phyloP scores from a whole-genome alignment of 2,329 filamentous ascomycete genomes.

The Rutstroemia sp. region DNA sequence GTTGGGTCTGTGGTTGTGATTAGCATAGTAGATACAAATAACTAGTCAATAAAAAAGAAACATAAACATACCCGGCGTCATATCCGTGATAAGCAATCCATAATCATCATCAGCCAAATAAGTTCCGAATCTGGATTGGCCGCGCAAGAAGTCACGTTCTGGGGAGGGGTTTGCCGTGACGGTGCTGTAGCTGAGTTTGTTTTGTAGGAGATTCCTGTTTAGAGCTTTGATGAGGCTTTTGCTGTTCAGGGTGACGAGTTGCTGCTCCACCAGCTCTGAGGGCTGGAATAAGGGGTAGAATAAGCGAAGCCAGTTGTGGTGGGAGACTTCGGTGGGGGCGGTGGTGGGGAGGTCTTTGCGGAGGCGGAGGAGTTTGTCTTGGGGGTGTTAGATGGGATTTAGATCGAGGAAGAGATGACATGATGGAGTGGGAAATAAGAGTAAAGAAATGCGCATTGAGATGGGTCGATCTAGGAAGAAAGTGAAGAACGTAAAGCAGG shows the following conservation, averaged over 20 bases:
- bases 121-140: constrained; percentile 41
- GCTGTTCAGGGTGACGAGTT: constrained; percentile 41
- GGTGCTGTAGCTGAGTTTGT: constrained; percentile 11
- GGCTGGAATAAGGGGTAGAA: constrained; percentile 49
- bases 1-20: no score
- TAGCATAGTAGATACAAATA: background rate
- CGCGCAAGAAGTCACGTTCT: constrained; percentile 26
- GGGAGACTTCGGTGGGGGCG: constrained; percentile 34
- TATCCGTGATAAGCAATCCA: constrained; percentile 68
- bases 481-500: background rate
- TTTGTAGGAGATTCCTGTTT: constrained; percentile 44
- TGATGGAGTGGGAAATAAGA: background rate
- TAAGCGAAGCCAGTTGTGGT: constrained; percentile 41
- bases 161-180: constrained; percentile 2
- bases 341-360: constrained; percentile 48
- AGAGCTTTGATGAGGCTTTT: constrained; percentile 37
- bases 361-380: constrained; percentile 50
- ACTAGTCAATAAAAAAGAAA: no score
- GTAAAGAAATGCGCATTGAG: background rate
- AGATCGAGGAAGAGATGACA: background rate
- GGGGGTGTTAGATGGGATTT: constrained; percentile 12
- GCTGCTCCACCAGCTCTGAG: constrained; percentile 48
- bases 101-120: constrained; percentile 50
- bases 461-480: background rate
- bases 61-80: constrained; percentile 41